A percentile compares a stretch with the other conserved stretches of the same genome.
phyloP scores from a whole-genome alignment of 768 basidiomycete species.

The Phylloporus rhodoxanthus region DNA sequence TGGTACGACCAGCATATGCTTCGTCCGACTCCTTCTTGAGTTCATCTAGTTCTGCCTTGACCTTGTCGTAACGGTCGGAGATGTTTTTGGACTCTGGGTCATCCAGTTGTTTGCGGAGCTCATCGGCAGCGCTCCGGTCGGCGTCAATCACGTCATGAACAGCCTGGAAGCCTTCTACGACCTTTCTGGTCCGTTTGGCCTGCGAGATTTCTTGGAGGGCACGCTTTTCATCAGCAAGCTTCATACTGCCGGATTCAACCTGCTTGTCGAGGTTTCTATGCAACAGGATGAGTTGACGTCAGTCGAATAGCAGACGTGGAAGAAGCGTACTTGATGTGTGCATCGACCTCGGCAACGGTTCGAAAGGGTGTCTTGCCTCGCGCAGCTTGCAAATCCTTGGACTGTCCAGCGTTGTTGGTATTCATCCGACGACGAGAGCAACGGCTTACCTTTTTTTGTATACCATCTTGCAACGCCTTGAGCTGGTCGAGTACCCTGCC shows the following conservation, averaged over 20 bases:
- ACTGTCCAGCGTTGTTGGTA: slow-evolving; percentile 37
- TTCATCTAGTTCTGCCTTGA: slow-evolving; percentile 80
- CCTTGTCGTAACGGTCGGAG: slow-evolving; percentile 72
- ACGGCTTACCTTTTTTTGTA: slow-evolving; percentile 69
- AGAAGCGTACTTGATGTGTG: slow-evolving; percentile 67
- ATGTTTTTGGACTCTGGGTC: slow-evolving; percentile 84
- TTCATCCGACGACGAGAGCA: background rate
- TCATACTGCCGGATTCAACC: slow-evolving; percentile 88
- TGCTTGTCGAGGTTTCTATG: slow-evolving; percentile 77
- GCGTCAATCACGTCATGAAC: slow-evolving; percentile 78
- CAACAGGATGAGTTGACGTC: slow-evolving; percentile 4
- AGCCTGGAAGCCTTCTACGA: slow-evolving; percentile 75
- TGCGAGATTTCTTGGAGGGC: slow-evolving; percentile 85
- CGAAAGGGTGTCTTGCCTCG: slow-evolving; percentile 76
- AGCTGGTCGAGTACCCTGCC: slow-evolving; percentile 73
- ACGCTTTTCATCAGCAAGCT: slow-evolving; percentile 92
- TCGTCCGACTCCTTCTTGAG: slow-evolving; percentile 85
- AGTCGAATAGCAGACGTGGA: background rate
- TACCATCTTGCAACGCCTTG: slow-evolving; percentile 66
- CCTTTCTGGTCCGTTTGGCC: slow-evolving; percentile 62
- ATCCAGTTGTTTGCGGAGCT: slow-evolving; percentile 76
- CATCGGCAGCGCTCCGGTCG: slow-evolving; percentile 69
- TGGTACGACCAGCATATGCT: slow-evolving; percentile 69
- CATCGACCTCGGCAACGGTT: slow-evolving; percentile 79
- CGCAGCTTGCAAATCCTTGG: slow-evolving; percentile 80